These are phyloP conservation scores for Diaporthe sp. DNA, from an alignment of 2,329 filamentous ascomycete species.

Conservation along the genomic window DNA sequence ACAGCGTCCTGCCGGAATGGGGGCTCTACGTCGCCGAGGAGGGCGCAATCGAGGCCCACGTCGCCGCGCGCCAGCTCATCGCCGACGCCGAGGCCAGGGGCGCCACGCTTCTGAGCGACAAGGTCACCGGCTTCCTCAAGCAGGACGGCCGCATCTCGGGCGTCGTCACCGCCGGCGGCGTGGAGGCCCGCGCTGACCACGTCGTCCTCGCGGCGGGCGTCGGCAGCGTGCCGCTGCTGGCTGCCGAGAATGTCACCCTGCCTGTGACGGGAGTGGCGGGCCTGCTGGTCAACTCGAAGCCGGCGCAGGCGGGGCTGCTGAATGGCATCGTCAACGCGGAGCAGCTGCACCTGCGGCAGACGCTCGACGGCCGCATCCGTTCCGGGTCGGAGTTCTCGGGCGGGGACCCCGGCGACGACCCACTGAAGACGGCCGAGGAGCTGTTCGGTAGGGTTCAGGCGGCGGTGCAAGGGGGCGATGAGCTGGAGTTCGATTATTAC, in stretches of 20 bases:
- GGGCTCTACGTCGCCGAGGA: conserved; percentile 67
- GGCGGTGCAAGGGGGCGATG: conserved; percentile 42
- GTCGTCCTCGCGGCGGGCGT: conserved; percentile 51
- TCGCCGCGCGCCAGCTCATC: conserved; percentile 46
- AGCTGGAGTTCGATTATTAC: conserved; percentile 49
- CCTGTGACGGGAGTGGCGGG: conserved; percentile 46
- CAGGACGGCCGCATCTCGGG: conserved; percentile 40
- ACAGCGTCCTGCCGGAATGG: conserved; percentile 36
- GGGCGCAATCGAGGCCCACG: conserved; percentile 50
- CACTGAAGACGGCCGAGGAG: conserved; percentile 44
- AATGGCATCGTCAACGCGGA: conserved; percentile 45
- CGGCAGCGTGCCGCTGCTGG: conserved; percentile 47
- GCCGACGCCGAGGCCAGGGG: conserved; percentile 42
- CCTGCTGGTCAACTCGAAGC: conserved; percentile 50
- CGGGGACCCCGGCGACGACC: conserved; percentile 44
- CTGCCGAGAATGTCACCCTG: conserved; percentile 45
- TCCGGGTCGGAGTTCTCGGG: conserved; percentile 46
- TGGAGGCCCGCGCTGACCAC: conserved; percentile 46
- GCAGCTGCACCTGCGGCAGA: conserved; percentile 50
- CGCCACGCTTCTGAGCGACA: conserved; percentile 41
- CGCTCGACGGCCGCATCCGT: conserved; percentile 47
- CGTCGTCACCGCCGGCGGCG: conserved; percentile 41
- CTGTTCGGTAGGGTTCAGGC: conserved; percentile 45
- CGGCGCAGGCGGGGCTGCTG: conserved; percentile 43
- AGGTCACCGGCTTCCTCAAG: conserved; percentile 43